phyloP scores from a whole-genome alignment of 169 alveolate species.

The Perkinsus marinus region DNA sequence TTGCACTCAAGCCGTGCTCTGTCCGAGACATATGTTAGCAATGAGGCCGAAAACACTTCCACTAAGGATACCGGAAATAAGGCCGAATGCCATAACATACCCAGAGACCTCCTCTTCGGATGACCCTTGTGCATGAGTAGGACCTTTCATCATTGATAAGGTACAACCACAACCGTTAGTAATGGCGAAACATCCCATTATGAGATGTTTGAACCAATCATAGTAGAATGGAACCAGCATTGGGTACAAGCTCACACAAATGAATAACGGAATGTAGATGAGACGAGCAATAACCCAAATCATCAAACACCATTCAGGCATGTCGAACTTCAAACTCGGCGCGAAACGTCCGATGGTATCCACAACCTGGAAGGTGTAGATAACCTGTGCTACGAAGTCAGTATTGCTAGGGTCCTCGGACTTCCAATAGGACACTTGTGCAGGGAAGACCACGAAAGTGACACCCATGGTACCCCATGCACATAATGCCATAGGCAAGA shows the following conservation, averaged over 20 bases:
- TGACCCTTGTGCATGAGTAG: background rate
- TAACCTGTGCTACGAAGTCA: background rate
- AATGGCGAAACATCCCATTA: background rate
- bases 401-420: background rate
- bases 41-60: background rate
- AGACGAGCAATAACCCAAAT: background rate
- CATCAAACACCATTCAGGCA: background rate
- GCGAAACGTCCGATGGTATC: background rate
- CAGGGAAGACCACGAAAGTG: background rate
- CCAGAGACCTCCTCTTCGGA: background rate
- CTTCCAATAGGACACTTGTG: background rate
- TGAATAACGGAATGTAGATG: background rate
- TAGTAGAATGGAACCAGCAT: background rate
- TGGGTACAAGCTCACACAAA: background rate
- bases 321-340: background rate
- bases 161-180: background rate
- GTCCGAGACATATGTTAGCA: background rate
- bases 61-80: background rate
- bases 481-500: background rate
- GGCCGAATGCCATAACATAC: background rate
- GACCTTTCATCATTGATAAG: background rate
- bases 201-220: background rate
- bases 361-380: background rate
- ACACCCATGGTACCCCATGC: background rate
- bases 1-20: too few species aligned